A percentile compares a stretch with the other conserved stretches of the same genome.
Evolutionary conservation across 2,329 filamentous ascomycete species (phyloP).

Genomic region (Penicillium sp.): DNA sequence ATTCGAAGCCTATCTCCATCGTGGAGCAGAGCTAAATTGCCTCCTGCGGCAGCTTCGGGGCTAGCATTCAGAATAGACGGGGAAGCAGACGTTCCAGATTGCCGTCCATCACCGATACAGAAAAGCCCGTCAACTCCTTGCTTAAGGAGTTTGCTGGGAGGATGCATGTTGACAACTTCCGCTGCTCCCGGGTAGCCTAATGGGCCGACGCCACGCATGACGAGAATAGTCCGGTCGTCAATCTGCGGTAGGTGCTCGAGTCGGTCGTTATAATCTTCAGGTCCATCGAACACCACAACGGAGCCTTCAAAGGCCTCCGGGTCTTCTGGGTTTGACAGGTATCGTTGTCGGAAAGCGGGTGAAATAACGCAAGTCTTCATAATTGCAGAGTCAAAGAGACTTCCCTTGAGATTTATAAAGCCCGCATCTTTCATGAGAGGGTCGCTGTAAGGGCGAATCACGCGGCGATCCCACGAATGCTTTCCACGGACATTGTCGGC

Average conservation of each 20-base stretch:
- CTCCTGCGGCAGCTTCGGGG: constrained; percentile 55
- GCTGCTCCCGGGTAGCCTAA: constrained; percentile 52
- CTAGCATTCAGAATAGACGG: constrained; percentile 57
- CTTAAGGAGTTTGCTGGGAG: constrained; percentile 46
- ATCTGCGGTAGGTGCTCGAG: constrained; percentile 45
- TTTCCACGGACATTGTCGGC: constrained; percentile 27
- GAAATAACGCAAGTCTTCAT: constrained; percentile 55
- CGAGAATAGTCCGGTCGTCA: constrained; percentile 43
- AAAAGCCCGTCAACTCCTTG: constrained; percentile 49
- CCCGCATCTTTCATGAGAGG: constrained; percentile 53
- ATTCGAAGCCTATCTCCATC: constrained; percentile 53
- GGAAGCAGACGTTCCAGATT: constrained; percentile 55
- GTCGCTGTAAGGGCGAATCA: constrained; percentile 47
- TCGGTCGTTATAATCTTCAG: constrained; percentile 48
- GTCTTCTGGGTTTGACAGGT: constrained; percentile 47
- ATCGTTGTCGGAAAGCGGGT: constrained; percentile 45
- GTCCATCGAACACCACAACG: constrained; percentile 52
- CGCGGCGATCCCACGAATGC: constrained; percentile 51
- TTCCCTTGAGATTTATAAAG: constrained; percentile 51
- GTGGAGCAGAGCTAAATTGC: constrained; percentile 51
- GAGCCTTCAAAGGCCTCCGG: constrained; percentile 50
- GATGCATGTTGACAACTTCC: constrained; percentile 55
- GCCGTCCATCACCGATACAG: constrained; percentile 55
- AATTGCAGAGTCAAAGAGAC: constrained; percentile 52
- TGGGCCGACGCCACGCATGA: constrained; percentile 52